Conservation (phyloP, 305 asterid genomes). For the Fraxinus angustifolia region DNA sequence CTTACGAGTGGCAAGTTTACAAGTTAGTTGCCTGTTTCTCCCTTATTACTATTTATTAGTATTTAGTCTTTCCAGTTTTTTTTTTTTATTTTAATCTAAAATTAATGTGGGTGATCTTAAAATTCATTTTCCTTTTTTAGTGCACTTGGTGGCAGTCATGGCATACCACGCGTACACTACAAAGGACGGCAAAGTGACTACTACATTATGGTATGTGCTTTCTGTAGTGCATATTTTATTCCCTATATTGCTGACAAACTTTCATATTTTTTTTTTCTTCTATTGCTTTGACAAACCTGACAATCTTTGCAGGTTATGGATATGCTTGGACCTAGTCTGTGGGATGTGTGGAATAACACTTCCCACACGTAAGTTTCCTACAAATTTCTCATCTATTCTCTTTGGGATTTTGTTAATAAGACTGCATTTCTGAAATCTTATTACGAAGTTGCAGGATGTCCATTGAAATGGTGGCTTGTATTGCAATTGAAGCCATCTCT, state of each 20-base stretch:
- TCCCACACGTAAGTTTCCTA: constrained; percentile 52
- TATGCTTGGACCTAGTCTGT: constrained; percentile 76
- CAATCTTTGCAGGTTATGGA: constrained; percentile 69
- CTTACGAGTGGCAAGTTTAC: constrained; percentile 80
- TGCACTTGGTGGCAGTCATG: constrained; percentile 72
- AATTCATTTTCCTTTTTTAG: constrained; percentile 24
- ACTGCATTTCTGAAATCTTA: neutral
- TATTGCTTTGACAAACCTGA: constrained; percentile 8
- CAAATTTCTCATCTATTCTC: neutral
- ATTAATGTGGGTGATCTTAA: neutral
- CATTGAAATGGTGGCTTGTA: constrained; percentile 81
- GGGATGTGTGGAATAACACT: constrained; percentile 76
- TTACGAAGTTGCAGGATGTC: constrained; percentile 52
- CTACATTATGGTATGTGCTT: constrained; percentile 53
- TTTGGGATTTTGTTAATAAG: neutral
- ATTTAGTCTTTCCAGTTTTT: neutral
- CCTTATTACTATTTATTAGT: neutral
- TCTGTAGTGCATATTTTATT: neutral
- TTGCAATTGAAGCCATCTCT: constrained; percentile 78
- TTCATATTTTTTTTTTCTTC: neutral
- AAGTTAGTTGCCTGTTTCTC: constrained; percentile 32
- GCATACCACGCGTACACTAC: constrained; percentile 73
- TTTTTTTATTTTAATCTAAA: neutral
- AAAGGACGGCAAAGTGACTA: constrained; percentile 69
- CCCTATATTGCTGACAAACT: neutral